Evolutionary conservation across 441 rosid species (phyloP), one percentile per base, ranked within the genome.

Genomic region (Adansonia madagascariensis): DNA sequence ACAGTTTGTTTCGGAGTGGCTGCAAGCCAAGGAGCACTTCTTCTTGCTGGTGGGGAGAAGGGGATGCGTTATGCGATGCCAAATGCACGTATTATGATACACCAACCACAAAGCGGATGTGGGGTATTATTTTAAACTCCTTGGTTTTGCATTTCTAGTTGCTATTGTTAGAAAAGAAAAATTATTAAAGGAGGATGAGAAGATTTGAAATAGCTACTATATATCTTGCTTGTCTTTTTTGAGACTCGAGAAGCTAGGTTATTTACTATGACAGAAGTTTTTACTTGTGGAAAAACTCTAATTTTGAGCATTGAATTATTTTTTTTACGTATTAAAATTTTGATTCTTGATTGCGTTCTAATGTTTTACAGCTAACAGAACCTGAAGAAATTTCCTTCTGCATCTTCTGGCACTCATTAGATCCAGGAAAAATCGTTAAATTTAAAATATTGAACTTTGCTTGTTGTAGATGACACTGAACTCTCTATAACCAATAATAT

Each of bases 61-160:
- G 98, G 98, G 70, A 94, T 94, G 96, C 92, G 97, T 0, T 96
- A 92, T 78, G 87, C 98, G 39, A 96, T 94, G 98, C 98, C 98
- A 50, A 94, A 92, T 83, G 89, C 98, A 66, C 93, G 98, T 53
- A 89, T 94, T 52, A 94, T 94, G 97, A 84, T 94, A 65, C 94
- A 91, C 86, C 99, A 92, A 83, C 98, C 97, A 0, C 97, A 89
- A 79, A 86, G 94, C 75, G 94, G 95, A 73, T 92, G 94, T 71
- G 96, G 95, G 88, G 98, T 96, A 86, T 82, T 90, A 73, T 75
- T 75, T 72, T n/a, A n/a, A 12, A 60, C 17, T 75, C 73, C 64
- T 74, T 74, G 41, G 39, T n/a, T 74, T 85, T 39, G 47, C 63
- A 50, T 52, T 52, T 5, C 49, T 10, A 18, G 31, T 69, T 17